Percentiles rank a stretch among this genome's conserved stretches.
Conservation (phyloP, 768 basidiomycete species). For the Erythrobasidium yunnanense region DNA sequence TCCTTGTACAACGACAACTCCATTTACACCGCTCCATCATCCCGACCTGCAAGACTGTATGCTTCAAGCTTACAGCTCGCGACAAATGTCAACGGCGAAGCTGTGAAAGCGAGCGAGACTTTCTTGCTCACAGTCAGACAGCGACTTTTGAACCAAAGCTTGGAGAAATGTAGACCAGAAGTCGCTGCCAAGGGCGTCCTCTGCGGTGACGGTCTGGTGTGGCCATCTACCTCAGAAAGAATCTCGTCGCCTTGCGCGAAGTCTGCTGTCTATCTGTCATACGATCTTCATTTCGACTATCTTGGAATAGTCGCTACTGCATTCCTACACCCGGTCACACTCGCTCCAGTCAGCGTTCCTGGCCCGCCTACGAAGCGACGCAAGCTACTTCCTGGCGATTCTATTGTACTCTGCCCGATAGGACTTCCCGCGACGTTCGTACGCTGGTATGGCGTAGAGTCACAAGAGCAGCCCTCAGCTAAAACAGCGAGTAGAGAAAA, state of each 20-base stretch:
- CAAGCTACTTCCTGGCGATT: neutral
- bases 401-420: neutral
- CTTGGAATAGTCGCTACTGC: neutral
- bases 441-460: conserved; percentile 8
- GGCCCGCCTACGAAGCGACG: neutral
- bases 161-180: neutral
- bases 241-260: too few relatives aligned
- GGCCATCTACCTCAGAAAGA: too few relatives aligned
- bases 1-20: conserved; percentile 13
- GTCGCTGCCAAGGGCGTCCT: neutral
- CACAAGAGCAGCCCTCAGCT: neutral
- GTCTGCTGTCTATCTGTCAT: neutral
- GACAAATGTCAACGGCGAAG: neutral
- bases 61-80: neutral
- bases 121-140: neutral
- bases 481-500: neutral
- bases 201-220: conserved; percentile 1
- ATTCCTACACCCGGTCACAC: neutral
- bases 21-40: conserved; percentile 4
- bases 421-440: neutral
- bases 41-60: neutral
- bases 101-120: conserved; percentile 1
- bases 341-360: neutral
- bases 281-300: neutral
- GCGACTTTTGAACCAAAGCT: neutral